Evolutionary conservation across 2,329 filamentous ascomycete species (phyloP).

Genomic region (Arachnomyces sp.): DNA sequence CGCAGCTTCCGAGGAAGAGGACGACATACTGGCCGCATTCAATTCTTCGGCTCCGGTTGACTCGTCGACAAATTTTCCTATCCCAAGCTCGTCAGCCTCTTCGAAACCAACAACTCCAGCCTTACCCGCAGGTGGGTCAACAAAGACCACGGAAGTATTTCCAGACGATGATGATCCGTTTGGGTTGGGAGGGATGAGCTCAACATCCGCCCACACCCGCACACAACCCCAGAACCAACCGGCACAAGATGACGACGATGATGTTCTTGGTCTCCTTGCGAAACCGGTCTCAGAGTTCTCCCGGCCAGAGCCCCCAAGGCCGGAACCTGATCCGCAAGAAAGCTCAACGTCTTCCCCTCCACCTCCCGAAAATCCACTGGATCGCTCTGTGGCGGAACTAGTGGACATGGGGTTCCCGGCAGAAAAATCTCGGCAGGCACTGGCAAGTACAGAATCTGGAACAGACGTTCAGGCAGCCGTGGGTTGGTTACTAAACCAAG

Average conservation of each 20-base stretch:
- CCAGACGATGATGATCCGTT: slow-evolving; percentile 80
- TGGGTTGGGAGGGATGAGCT: slow-evolving; percentile 61
- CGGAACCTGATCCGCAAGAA: slow-evolving; percentile 15
- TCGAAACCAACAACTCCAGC: slow-evolving; percentile 17
- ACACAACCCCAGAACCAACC: slow-evolving; percentile 31
- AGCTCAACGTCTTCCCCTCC: not conserved
- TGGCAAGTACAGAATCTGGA: slow-evolving; percentile 72
- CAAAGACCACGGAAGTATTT: slow-evolving; percentile 26
- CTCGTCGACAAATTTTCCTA: slow-evolving; percentile 51
- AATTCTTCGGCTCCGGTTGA: slow-evolving; percentile 53
- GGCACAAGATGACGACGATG: slow-evolving; percentile 50
- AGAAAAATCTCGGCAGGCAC: slow-evolving; percentile 71
- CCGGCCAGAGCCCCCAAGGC: slow-evolving; percentile 11
- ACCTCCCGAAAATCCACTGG: slow-evolving; percentile 49
- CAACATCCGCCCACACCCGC: slow-evolving; percentile 39
- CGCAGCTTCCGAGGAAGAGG: slow-evolving; percentile 28
- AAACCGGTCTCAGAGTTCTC: slow-evolving; percentile 51
- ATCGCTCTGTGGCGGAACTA: slow-evolving; percentile 76
- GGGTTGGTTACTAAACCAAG: slow-evolving; percentile 82
- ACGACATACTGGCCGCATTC: slow-evolving; percentile 57
- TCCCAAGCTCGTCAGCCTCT: slow-evolving; percentile 31
- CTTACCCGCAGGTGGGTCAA: slow-evolving; percentile 10
- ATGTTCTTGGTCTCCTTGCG: slow-evolving; percentile 55
- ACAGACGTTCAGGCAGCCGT: slow-evolving; percentile 79
- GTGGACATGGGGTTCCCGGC: slow-evolving; percentile 91